Base-by-base conservation (phyloP, 192 early-diverging fungal species). In the Jimgerdemannia flammicorona region DNA sequence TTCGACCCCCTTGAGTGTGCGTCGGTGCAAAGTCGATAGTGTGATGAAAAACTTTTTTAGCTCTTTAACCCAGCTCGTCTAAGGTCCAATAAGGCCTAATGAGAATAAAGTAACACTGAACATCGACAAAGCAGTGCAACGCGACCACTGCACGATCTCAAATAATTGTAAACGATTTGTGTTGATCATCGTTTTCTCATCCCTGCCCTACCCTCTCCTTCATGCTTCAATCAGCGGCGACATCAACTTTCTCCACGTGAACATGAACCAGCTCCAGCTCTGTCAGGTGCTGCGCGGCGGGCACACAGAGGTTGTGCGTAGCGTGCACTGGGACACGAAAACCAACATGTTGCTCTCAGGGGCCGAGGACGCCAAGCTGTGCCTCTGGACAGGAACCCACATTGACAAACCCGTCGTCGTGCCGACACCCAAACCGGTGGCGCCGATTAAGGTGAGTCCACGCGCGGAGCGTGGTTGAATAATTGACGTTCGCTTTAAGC, bases 301-400 rank as follows among this genome's bases (percentile, higher is more conserved):
- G 7, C 97, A 99, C 72, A 78, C 80, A n/a, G 97, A 94, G 66
- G 87, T 98, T 75, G 93, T 99, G 70, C 85, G 98, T 41, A 91
- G 89, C 4, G 85, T 91, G 65, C 81, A 73, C 76, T 97, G 95
- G 95, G 86, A 96, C 66, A 72, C 87, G 7, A 66, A 78, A 65
- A 75, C 84, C 4, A 85, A 88, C 40, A 81, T 81, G 64, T 82
- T 95, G 40, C 80, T 92, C 18, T 88, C 93, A 2, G 93, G 95
- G 14, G 93, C 91, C 18, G 96, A 97, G 74, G 95, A 95, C 75
- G 89, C 91, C 9, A 85, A 83, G 29, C 78, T 98, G 9, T 86
- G 89, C 40, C 78, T 90, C 54, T 98, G 95, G 95, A 59, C 49
- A 10, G 49, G 49, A 83, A 59, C 74, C 68, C 18, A 43, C 19